Conservation (phyloP, 495 filamentous ascomycete genomes). For the Penicillium turbatum region DNA sequence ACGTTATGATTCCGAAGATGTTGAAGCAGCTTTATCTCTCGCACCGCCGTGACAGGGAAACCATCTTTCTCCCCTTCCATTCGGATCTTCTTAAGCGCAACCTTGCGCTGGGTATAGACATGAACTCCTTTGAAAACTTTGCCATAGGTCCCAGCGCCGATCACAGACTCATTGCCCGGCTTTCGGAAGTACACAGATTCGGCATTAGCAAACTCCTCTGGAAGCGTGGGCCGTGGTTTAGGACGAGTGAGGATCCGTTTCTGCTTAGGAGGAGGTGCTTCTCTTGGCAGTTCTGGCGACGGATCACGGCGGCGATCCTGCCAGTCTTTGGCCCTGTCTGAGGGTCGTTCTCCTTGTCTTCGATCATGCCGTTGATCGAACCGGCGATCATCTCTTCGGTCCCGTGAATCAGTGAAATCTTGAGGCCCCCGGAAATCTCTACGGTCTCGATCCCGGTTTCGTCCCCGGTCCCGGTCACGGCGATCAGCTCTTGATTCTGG, state of each 20-base stretch:
- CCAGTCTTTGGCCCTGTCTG: conserved; percentile 23
- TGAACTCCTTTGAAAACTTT: conserved; percentile 99
- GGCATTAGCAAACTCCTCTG: conserved; percentile 65
- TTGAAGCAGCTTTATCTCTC: conserved; percentile 94
- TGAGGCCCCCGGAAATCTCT: conserved; percentile 49
- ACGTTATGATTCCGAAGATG: conserved; percentile 90
- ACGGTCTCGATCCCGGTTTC: conserved; percentile 40
- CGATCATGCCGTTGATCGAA: conserved; percentile 38
- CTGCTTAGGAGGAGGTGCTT: conserved; percentile 46
- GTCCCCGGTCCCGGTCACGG: conserved; percentile 42
- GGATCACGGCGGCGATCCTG: conserved; percentile 41
- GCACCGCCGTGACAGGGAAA: conserved; percentile 93
- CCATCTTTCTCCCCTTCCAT: conserved; percentile 98
- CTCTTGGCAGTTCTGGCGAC: conserved; percentile 24
- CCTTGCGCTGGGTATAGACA: conserved; percentile 84
- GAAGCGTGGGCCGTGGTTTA: conserved; percentile 67
- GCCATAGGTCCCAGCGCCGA: conserved; percentile 90
- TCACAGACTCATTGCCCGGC: conserved; percentile 89
- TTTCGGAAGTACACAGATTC: conserved; percentile 89
- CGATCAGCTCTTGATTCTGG: conserved; percentile 42
- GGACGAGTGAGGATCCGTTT: conserved; percentile 65
- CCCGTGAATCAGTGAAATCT: conserved; percentile 38
- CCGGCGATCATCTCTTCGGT: conserved; percentile 32
- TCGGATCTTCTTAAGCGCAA: conserved; percentile 88
- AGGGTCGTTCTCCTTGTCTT: conserved; percentile 32